Evolutionary conservation across 2,329 filamentous ascomycete genomes (phyloP), one percentile per base, ranked within the genome.

Genomic region (Coniochaeta ligniaria): DNA sequence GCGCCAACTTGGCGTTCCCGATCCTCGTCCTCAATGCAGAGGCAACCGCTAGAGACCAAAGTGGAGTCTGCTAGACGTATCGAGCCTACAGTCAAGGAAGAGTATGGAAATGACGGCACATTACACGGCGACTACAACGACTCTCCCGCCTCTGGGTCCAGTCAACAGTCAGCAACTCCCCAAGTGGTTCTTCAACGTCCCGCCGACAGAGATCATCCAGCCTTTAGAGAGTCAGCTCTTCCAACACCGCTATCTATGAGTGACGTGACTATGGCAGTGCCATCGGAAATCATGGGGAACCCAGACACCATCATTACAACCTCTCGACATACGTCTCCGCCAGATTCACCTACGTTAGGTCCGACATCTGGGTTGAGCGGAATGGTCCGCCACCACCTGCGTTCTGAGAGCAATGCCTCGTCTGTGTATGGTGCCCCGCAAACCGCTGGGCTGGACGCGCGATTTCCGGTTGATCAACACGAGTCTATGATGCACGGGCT

Each of bases 331-430:
- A 22, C 60, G 6, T 71, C 73, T 8, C 73, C 79, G 0, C 71
- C 72, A 11, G 91, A 96, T 68, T 96, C 92, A 0, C 92, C 93
- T 0, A 96, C 91, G 0, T 76, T 96, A 6, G 89, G 89, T 1
- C 88, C 90, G 0, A 78, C 78, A 17, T 76, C 77, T 20, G 92
- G 91, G 1, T 79, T 97, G 17, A 94, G 88, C 68, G 90, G 89
- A 1, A 83, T 96, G 78, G 87, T 96, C 54, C 86, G 89, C 35
- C 88, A 93, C 63, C 95, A 98, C 77, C 77, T 98, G 45, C 86
- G 95, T 58, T 86, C 86, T 36, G 86, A 88, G 64, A 98, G 94
- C 74, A 88, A 88, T 61, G 83, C 86, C 16, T 98, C 94, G 0
- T 96, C 92, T 0, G 80, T 95, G 28, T 92, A 91, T 66, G 85